phyloP scores from a whole-genome alignment of 2,329 filamentous ascomycete species.

The Cladophialophora bantiana region DNA sequence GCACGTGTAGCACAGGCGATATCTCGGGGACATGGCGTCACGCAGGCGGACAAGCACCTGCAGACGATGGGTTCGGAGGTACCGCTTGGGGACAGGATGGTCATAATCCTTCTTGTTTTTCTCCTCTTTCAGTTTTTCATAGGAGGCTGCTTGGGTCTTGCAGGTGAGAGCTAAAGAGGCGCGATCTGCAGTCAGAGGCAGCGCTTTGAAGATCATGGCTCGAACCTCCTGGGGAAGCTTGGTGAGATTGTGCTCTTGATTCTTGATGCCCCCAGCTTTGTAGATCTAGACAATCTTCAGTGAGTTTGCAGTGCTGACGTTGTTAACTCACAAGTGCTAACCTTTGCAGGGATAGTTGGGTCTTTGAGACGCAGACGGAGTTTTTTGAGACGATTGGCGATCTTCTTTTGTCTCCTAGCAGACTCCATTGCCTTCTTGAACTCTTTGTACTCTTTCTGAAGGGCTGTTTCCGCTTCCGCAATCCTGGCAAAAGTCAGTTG shows the following conservation, averaged over 20 bases:
- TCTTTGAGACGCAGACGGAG: conserved; percentile 2
- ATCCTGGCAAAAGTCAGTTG: conserved; percentile 17
- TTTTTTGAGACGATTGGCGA: conserved; percentile 23
- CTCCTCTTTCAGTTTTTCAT: conserved; percentile 29
- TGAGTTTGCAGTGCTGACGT: background rate
- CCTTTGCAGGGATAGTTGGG: conserved; percentile 15
- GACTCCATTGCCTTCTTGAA: conserved; percentile 14
- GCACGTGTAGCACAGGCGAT: conserved; percentile 38
- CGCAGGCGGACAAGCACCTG: conserved; percentile 35
- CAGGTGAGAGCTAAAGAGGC: conserved; percentile 36
- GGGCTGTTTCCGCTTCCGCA: conserved; percentile 6
- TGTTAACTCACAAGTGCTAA: background rate
- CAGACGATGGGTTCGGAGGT: conserved; percentile 30
- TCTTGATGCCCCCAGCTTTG: conserved; percentile 3
- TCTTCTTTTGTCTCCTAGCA: conserved; percentile 17
- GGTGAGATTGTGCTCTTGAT: conserved; percentile 15
- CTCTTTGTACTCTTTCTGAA: conserved; percentile 1
- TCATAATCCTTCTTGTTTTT: conserved; percentile 20
- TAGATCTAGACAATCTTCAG: conserved; percentile 16
- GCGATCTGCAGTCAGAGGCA: conserved; percentile 33
- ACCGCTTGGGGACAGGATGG: conserved; percentile 16
- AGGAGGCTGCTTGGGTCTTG: conserved; percentile 33
- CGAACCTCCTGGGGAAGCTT: conserved; percentile 32
- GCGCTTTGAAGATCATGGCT: conserved; percentile 29
- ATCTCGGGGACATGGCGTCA: conserved; percentile 25